A percentile compares a stretch with the other conserved stretches of the same genome.
Evolutionary conservation across 2,329 filamentous ascomycete genomes (phyloP).

Genomic region (Ophiognomonia clavigignenti-juglandacearum): DNA sequence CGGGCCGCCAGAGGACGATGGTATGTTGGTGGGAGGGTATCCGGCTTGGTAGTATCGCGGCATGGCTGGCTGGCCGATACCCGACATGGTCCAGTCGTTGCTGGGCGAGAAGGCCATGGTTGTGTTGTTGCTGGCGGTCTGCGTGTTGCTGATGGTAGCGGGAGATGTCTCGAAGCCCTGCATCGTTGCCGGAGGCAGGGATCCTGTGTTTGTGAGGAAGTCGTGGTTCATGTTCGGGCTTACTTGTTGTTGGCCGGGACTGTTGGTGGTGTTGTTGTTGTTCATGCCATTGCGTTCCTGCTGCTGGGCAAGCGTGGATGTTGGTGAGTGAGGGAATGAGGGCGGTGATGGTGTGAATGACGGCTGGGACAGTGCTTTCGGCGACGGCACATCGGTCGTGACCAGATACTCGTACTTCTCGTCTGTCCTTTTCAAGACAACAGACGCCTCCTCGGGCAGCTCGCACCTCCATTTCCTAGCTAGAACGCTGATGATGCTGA

Average conservation of each 20-base stretch:
- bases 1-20: slow-evolving; percentile 18
- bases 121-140: slow-evolving; percentile 11
- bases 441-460: slow-evolving; percentile 75
- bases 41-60: slow-evolving; percentile 25
- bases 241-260: slow-evolving; percentile 18
- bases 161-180: slow-evolving; percentile 12
- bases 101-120: slow-evolving; percentile 8
- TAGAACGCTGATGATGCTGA: slow-evolving; percentile 79
- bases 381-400: slow-evolving; percentile 56
- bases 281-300: slow-evolving; percentile 30
- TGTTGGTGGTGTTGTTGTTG: slow-evolving; percentile 24
- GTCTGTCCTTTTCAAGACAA: slow-evolving; percentile 73
- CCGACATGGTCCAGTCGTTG: slow-evolving; percentile 21
- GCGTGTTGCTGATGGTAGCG: slow-evolving; percentile 9
- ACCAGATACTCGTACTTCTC: slow-evolving; percentile 71
- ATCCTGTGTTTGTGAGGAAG: slow-evolving; percentile 21
- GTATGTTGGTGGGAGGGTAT: too few species aligned
- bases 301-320: slow-evolving; percentile 15
- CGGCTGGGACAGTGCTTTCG: slow-evolving; percentile 28
- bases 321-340: slow-evolving; percentile 16
- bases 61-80: slow-evolving; percentile 21
- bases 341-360: slow-evolving; percentile 22
- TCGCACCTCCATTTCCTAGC: slow-evolving; percentile 87
- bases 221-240: slow-evolving; percentile 12
- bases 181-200: slow-evolving; percentile 21